A percentile compares a stretch with the other conserved stretches of the same genome.
phyloP scores from a whole-genome alignment of 2,329 filamentous ascomycete species.

The Fusarium devonianum region DNA sequence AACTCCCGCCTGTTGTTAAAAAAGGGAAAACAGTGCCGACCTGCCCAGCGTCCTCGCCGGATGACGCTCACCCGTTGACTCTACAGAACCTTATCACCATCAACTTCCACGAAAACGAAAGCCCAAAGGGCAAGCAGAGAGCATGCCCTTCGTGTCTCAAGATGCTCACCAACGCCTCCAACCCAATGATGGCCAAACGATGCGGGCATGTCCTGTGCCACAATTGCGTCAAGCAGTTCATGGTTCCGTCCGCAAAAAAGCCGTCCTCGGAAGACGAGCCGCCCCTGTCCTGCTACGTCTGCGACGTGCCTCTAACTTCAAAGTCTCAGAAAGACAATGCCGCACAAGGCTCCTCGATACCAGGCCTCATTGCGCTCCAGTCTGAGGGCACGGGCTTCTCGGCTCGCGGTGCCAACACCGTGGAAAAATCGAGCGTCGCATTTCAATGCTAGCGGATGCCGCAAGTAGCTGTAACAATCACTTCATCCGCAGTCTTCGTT shows the following conservation, averaged over 20 bases:
- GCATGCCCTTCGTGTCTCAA: conserved; percentile 89
- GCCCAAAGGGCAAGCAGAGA: conserved; percentile 53
- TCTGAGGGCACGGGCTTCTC: conserved; percentile 94
- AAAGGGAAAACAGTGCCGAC: conserved; percentile 72
- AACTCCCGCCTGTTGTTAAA: conserved; percentile 64
- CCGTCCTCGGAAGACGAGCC: conserved; percentile 55
- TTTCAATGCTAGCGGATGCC: conserved; percentile 77
- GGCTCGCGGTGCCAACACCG: conserved; percentile 81
- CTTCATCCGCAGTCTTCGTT: conserved; percentile 31
- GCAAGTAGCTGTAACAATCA: conserved; percentile 9
- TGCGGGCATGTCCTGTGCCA: conserved; percentile 94
- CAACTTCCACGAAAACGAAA: conserved; percentile 75
- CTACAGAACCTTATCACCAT: conserved; percentile 80
- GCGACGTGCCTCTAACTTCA: conserved; percentile 76
- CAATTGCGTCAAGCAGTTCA: conserved; percentile 83
- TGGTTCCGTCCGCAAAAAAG: conserved; percentile 63
- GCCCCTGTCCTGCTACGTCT: conserved; percentile 76
- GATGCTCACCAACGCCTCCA: conserved; percentile 79
- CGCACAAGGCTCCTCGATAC: conserved; percentile 64
- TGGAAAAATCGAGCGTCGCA: conserved; percentile 78
- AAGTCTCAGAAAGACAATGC: conserved; percentile 51
- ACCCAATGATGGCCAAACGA: conserved; percentile 81
- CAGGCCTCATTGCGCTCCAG: conserved; percentile 79
- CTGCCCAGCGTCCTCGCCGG: conserved; percentile 76
- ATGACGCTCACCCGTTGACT: conserved; percentile 75